Evolutionary conservation across 345 rosid species (phyloP), one percentile per base, ranked within the genome.

Genomic region (Moricandia moricandioides): DNA sequence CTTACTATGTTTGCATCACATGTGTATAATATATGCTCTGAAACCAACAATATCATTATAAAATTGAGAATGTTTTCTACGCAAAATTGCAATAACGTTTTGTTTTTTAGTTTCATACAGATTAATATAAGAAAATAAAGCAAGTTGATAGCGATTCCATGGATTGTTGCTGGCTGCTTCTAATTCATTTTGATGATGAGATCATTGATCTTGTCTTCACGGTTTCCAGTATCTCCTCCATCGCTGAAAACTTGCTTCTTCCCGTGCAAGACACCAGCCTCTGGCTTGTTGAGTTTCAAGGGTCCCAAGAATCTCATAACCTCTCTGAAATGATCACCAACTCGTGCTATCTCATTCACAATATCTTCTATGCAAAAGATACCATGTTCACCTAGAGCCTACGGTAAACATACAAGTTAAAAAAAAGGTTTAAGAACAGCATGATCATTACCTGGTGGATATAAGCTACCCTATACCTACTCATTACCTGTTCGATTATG

Each of bases 181-280:
- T 86, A 93, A 39, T 88, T 94, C 97, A 94, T 85, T 84, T 84
- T 88, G 71, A 67, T 68, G 76, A 93, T 87, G 65, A 91, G 67
- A 57, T 91, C 96, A 55, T 89, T 91, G 83, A 95, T 95, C 71
- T 82, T 74, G 16, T 90, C 91, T 79, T 85, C 94, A 0, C 99
- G 92, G 69, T 88, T 80, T 56, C 98, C 96, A 3, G 89, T 65
- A 67, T 95, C 99, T 33, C 99, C 99, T 0, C 97, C 99, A 0
- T 85, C 90, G 79, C 81, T 89, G 85, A 70, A 92, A 0, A 54
- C 29, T 27, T 83, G 85, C 79, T 85, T 95, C 82, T 83, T 90
- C 57, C 90, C 85, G 37, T 80, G 81, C 83, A 90, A 81, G 27
- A 84, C 86, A 61, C 83, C 92, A 2, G 85, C 95, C 71, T 72